Evolutionary conservation across 2,329 filamentous ascomycete species (phyloP).

Genomic region (Aspergillus neoniger): DNA sequence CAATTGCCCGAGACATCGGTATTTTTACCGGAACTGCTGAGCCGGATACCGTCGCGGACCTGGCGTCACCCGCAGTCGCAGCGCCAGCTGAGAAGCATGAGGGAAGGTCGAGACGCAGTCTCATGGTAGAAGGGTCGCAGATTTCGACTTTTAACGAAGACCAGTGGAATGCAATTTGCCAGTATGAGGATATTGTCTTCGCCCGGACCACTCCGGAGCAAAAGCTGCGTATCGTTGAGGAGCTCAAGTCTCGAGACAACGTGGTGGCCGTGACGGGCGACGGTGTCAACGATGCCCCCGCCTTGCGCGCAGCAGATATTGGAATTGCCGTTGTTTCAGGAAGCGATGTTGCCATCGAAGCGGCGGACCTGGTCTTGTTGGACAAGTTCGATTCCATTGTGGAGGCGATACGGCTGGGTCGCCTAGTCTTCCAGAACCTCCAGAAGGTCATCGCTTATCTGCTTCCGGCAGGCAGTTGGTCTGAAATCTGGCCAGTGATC

Average conservation of each 20-base stretch:
- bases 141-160: conserved; percentile 64
- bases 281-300: conserved; percentile 41
- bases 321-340: conserved; percentile 41
- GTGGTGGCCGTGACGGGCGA: conserved; percentile 46
- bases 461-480: conserved; percentile 56
- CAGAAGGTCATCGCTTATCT: conserved; percentile 46
- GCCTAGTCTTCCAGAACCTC: conserved; percentile 40
- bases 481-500: conserved; percentile 60
- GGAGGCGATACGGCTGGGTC: conserved; percentile 34
- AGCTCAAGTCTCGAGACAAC: conserved; percentile 40
- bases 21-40: conserved; percentile 46
- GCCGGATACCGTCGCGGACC: conserved; percentile 59
- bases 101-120: conserved; percentile 46
- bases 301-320: conserved; percentile 35
- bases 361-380: conserved; percentile 42
- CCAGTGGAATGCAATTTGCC: conserved; percentile 68
- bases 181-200: conserved; percentile 55
- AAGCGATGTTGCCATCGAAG: conserved; percentile 45
- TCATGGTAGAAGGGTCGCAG: conserved; percentile 67
- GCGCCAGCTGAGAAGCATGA: background rate
- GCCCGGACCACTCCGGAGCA: conserved; percentile 48
- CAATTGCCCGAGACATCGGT: conserved; percentile 46
- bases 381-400: conserved; percentile 39
- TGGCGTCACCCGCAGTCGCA: conserved; percentile 35
- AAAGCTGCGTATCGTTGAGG: conserved; percentile 47